Evolutionary conservation across 306 rosid species (phyloP), one percentile per base, ranked within the genome.

Genomic region (Dalbergia oliveri): DNA sequence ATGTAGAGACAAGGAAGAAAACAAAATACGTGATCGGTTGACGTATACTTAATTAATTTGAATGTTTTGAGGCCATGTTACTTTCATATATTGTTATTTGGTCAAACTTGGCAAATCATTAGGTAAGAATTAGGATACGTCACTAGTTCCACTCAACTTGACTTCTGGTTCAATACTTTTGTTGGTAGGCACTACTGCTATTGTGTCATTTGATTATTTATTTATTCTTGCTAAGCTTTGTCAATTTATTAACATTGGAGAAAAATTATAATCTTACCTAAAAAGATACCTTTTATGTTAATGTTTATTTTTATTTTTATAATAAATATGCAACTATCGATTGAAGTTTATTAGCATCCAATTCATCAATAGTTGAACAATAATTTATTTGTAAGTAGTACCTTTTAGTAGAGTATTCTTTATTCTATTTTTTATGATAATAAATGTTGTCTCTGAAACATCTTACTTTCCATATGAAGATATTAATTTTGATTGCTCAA

Each of bases 21-120:
- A 31, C 21, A 41, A 75, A 61, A 79, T 31, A 41, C 34, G 67
- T 31, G 50, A 19, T 62, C 23, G 69, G 13, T 67, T 67, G 50
- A 49, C 4, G 4, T 35, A 5, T 34, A 21, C 13, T 44, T 6
- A 37, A 4, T 37, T 37, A 37, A 37, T 37, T 18, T 60, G 33
- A 13, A 9, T 15, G 18, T 62, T 7, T 45, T 23, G 67, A 50
- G 19, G 15, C 44, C 19, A 66, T 53, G n/a, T 50, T 21, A 18
- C 26, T 70, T 84, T 45, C 73, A 59, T 44, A 47, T 10, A 44
- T 44, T 8, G 3, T 47, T 47, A 69, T 43, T 86, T 59, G 89
- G 87, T 83, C 85, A 79, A 26, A 59, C 67, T 72, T 34, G 59
- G 76, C 68, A 53, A 74, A 53, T 71, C 89, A 76, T 83, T 83